These are phyloP conservation scores for Setaria viridis DNA, from an alignment of 202 grass and related monocot species.

Conservation along the genomic window DNA sequence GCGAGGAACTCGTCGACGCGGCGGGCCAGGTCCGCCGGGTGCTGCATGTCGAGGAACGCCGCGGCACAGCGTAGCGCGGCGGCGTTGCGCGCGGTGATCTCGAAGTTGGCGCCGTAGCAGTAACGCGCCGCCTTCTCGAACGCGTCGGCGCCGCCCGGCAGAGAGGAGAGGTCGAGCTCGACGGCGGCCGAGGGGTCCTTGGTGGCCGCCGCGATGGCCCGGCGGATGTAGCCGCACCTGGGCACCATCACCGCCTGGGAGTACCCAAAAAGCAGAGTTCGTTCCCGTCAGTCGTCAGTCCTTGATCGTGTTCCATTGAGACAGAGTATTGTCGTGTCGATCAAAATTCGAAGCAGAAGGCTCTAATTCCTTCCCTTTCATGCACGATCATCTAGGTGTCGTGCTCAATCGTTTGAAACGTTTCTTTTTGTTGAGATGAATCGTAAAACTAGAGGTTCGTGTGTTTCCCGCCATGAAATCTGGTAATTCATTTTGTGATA, in stretches of 20 bases:
- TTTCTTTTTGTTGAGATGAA: not conserved
- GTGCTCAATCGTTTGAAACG: not conserved
- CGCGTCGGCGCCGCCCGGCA: conserved; percentile 69
- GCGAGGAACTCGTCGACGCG: conserved; percentile 76
- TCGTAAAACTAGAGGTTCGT: not conserved
- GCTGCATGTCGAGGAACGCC: conserved; percentile 68
- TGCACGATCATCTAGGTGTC: not conserved
- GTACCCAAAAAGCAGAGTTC: not conserved
- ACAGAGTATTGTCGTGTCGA: too few species aligned
- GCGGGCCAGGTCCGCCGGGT: conserved; percentile 36
- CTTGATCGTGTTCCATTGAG: not conserved
- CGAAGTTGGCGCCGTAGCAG: conserved; percentile 84
- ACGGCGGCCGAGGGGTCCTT: conserved; percentile 7
- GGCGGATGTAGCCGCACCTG: conserved; percentile 72
- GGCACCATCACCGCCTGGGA: conserved; percentile 67
- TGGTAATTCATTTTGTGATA: too few species aligned
- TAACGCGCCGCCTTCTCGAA: conserved; percentile 76
- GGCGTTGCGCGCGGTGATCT: conserved; percentile 72
- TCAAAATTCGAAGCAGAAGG: not conserved
- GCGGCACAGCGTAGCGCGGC: conserved; percentile 62
- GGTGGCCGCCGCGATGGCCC: conserved; percentile 45
- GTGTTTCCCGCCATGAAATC: not conserved
- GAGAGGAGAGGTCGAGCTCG: conserved; percentile 52
- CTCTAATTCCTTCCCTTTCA: too few species aligned
- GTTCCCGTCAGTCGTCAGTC: not conserved